Base-by-base conservation (phyloP, 169 alveolate species). In the Cryptosporidium xiaoi region DNA sequence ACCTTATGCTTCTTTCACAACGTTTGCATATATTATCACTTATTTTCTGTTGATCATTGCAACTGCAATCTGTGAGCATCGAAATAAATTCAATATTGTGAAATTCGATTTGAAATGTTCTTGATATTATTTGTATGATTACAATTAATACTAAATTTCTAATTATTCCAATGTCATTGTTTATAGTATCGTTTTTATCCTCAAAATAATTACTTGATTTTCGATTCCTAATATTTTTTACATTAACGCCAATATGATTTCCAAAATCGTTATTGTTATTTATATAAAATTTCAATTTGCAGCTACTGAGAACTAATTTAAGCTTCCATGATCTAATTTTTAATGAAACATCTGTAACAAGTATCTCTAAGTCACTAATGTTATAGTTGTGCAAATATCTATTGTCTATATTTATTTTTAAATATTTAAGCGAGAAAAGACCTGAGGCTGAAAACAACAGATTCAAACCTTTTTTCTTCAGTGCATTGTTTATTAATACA, bases 131-230 rank as follows among this genome's bases (percentile, higher is more conserved):
- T 60, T 77, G 87, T 77, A 60, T 64, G 0, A 60, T 60, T 10
- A 62, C 87, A 58, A 77, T 77, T 27, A 77, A 13, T 56, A 62
- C 40, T 7, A 77, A 48, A 40, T 62, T 77, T 2, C 87, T 58
- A 36, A 77, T 56, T 12, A 62, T 77, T 44, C 87, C 87, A 77
- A 56, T 16, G 27, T 62, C 44, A 40, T 18, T 48, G 24, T 60
- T 40, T 58, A 4, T 77, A 13, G 3, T 71, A 46, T 16, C 29
- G 2, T 27, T 40, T 40, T 40, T 40, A 40, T 40, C 10, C 10
- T 40, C 48, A 6, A 40, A 0, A 40, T 40, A 40, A 40, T 40
- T 40, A 40, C 10, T 40, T 40, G 48, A 40, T 6, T 8, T 40
- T 40, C 1, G 4, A 3, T 40, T 40, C 10, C 10, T 1, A 40